Base-by-base conservation (phyloP, 441 rosid species). In the Euphorbia schlechtendalii region DNA sequence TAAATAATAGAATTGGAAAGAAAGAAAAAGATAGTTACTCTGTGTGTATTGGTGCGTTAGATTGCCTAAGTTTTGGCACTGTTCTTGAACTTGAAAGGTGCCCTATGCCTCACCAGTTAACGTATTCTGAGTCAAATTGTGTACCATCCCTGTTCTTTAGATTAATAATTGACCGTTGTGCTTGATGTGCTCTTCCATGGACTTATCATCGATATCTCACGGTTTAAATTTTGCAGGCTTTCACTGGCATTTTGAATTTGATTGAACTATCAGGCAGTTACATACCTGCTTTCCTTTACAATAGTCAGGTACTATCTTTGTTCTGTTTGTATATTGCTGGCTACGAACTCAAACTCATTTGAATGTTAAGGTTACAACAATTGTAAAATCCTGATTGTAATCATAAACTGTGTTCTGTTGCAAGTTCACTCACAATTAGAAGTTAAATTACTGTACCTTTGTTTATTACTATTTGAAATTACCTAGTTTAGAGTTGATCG, bases 231-330 rank as follows among this genome's bases (percentile, higher is more conserved):
- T 71, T 81, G 81, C 86, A 92, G 98, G 96, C 83, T 27, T 92
- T 81, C 78, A 89, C 98, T 1, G 88, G 92, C 63, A 0, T 82
- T 63, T 76, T 92, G 82, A 92, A 92, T 76, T 66, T 79, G 77
- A 82, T 88, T 0, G 96, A 92, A 81, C 82, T 59, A 67, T 38
- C 79, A 13, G 86, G 85, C 36, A 67, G 81, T 59, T 84, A 66
- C 70, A 84, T 92, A 68, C 98, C 98, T 36, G 72, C 69, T 55
- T 74, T 74, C 67, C 86, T 92, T 51, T 92, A 81, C 82, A 85
- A 85, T 75, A 92, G 84, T 76, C 98, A 90, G 94, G 98, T 88
- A 82, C 8, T 32, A 13, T 0, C 36, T 54, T 67, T 27, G 20
- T 27, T 36, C 3, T 58, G n/a, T 43, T 43, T 59, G 9, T 34